Evolutionary conservation across 805 yeast species (phyloP), one percentile per base, ranked within the genome.

Genomic region (Schizosaccharomyces osmophilus): DNA sequence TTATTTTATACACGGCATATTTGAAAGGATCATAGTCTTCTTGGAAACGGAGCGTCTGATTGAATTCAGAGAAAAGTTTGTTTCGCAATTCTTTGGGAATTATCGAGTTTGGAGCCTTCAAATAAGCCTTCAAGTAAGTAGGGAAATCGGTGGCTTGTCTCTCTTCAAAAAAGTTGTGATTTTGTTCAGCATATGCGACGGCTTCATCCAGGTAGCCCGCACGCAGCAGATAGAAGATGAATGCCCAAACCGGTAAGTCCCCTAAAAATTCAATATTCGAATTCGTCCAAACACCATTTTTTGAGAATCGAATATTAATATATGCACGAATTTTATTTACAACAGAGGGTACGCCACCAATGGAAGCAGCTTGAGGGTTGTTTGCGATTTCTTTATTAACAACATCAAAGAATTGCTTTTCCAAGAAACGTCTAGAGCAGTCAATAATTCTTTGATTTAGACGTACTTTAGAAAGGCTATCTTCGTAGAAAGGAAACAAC

Each of bases 201-300:
- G 95, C 95, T 65, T 89, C 97, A 59, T 80, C 74, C 64, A 79
- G 73, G 65, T 85, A 79, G 1, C 98, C 97, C 2, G 90, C 82
- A 68, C 98, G 81, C 61, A 93, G 70, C 64, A 90, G 74, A 71
- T 86, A 90, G 69, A 84, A 93, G 11, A 93, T 73, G 48, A 87
- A 73, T 0, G 96, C 95, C 98, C 98, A 90, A n/a, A 93, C 79
- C 9, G 97, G 97, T 1, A 79, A 75, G 19, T 88, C 88, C 71
- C 90, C 89, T 29, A 87, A 82, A 26, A 63, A 62, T 61, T 83
- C 77, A 59, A 85, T 67, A 63, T 79, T 78, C n/a, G 75, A 74
- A 45, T 77, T 66, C 62, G 75, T 76, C 82, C 84, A 77, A 41
- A 74, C 71, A 24, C 74, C 76, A 61, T 73, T 73, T 63, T 66